Base-by-base conservation (phyloP, 176 grass and related monocot species). In the Avena insularis region DNA sequence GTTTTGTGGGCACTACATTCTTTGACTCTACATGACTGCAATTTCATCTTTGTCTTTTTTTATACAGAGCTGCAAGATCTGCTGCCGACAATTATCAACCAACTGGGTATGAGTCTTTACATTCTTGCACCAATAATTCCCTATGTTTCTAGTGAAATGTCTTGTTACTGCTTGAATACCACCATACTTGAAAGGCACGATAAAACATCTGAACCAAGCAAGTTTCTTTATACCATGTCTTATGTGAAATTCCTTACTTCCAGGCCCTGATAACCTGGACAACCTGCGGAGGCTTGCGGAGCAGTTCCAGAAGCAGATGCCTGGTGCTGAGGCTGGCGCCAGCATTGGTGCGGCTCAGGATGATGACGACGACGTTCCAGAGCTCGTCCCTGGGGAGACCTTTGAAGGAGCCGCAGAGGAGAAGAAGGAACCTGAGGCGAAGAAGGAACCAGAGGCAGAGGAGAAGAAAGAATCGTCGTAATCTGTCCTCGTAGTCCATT, bases 261-360 rank as follows among this genome's bases (percentile, higher is more conserved):
- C 85, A 96, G 94, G 94, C 9, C 87, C 91, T 70, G 94, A 96
- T 84, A 96, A 94, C 47, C 78, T 93, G 82, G 94, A 90, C 12
- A 90, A 90, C 69, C 79, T 96, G 74, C 77, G 82, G 70, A 90
- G 83, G 83, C 85, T 96, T 55, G 94, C 87, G 0, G 94, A 94
- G 85, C 87, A 92, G 69, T 88, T 96, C 71, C 87, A 88, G 66
- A 94, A 96, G 83, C 87, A 93, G 51, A 71, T 59, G 48, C 79
- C 79, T 55, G 68, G 70, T 23, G 71, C 33, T 17, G 80, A 82
- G 11, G 72, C 64, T 80, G 85, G 81, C 5, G 71, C 81, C 17
- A 63, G 77, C 11, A 82, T 77, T 2, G 40, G 76, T 49, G 78
- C 59, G 36, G 74, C 84, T 19, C 90, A 93, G 67, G 91, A 96